phyloP scores from a whole-genome alignment of 139 green algal genomes.

The Limnomonas spitsbergensis region DNA sequence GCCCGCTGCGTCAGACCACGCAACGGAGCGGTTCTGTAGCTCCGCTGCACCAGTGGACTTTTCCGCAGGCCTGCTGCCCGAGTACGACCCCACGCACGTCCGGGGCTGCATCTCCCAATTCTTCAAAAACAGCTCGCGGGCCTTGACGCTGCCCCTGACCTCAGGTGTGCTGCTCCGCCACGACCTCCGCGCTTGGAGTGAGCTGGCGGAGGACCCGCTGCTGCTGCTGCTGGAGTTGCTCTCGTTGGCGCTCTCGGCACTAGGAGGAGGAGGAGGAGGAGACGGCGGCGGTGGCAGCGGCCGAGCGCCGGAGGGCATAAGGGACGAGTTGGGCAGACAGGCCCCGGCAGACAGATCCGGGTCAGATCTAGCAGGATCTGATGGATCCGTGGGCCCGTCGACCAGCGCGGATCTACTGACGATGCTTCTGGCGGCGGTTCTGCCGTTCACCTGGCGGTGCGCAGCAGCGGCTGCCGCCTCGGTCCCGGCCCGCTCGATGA shows the following conservation, averaged over 20 bases:
- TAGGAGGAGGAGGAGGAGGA: background rate
- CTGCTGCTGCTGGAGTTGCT: constrained; percentile 36
- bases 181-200: background rate
- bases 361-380: background rate
- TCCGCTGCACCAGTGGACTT: no score
- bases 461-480: background rate
- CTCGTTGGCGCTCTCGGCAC: background rate
- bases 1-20: no score
- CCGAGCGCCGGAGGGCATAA: background rate
- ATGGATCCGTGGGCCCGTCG: background rate
- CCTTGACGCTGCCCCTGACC: background rate
- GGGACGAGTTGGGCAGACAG: no score
- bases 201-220: constrained; percentile 27
- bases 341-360: no score
- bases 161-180: background rate
- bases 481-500: no score
- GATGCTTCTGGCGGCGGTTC: background rate
- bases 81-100: background rate
- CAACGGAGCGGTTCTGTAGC: no score
- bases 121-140: background rate
- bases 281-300: background rate
- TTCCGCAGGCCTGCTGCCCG: no score
- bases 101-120: background rate
- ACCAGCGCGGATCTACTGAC: background rate
- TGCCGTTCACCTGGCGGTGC: background rate